Percentiles rank a stretch among this genome's conserved stretches.
phyloP scores from a whole-genome alignment of 202 grass and related monocot genomes.

The Carex sylvatica region DNA sequence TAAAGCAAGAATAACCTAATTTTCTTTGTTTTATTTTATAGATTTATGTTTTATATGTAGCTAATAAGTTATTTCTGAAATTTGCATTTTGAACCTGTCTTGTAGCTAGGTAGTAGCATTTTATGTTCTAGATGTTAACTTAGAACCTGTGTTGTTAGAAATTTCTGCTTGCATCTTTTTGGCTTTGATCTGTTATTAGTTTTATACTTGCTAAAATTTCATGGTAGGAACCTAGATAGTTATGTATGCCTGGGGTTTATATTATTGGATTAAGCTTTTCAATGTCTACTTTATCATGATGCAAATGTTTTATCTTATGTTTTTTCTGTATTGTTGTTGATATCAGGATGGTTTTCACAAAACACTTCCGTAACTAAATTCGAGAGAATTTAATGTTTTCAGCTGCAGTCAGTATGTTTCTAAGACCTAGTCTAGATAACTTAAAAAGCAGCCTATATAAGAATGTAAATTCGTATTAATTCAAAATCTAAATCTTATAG shows the following conservation, averaged over 20 bases:
- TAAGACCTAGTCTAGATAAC: background rate
- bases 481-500: background rate
- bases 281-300: background rate
- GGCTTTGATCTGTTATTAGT: slow-evolving; percentile 2
- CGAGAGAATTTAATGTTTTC: background rate
- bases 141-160: slow-evolving; percentile 15
- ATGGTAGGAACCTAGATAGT: slow-evolving; percentile 1
- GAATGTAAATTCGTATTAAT: background rate
- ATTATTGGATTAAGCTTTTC: background rate
- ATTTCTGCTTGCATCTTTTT: background rate
- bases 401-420: background rate
- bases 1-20: slow-evolving; percentile 14
- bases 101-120: slow-evolving; percentile 2
- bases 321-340: background rate
- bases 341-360: background rate
- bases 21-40: slow-evolving; percentile 4
- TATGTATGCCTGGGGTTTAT: background rate
- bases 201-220: background rate
- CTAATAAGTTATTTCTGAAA: slow-evolving; percentile 4
- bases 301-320: background rate
- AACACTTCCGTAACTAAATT: too few relatives aligned
- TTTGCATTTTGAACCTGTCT: slow-evolving; percentile 11
- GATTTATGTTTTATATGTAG: slow-evolving; percentile 26
- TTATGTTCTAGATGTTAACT: slow-evolving; percentile 25
- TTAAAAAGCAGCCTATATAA: background rate